Percentiles rank a stretch among this genome's conserved stretches.
Conservation (phyloP, 2,329 filamentous ascomycete genomes). For the Emmonsiellopsis sp. region DNA sequence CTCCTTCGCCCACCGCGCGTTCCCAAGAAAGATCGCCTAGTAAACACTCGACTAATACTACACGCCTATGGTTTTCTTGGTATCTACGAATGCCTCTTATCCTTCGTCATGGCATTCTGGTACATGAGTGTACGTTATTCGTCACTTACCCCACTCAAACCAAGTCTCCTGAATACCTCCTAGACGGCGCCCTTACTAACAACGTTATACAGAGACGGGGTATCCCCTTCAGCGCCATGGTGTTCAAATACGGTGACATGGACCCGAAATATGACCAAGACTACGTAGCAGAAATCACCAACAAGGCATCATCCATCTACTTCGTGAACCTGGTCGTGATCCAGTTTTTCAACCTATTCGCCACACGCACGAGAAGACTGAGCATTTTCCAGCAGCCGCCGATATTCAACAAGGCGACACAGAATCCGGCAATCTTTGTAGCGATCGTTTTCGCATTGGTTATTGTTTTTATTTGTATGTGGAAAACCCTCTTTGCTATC, state of each 20-base stretch:
- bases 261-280: constrained; percentile 44
- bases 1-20: constrained; percentile 59
- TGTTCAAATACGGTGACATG: constrained; percentile 56
- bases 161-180: constrained; percentile 28
- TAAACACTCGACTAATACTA: constrained; percentile 62
- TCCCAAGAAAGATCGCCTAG: constrained; percentile 59
- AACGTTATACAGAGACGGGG: constrained; percentile 37
- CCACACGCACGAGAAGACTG: constrained; percentile 55
- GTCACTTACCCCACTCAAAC: constrained; percentile 8
- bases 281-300: constrained; percentile 47
- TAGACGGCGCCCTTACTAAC: constrained; percentile 19
- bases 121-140: constrained; percentile 36
- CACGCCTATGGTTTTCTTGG: constrained; percentile 66
- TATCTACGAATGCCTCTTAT: constrained; percentile 49
- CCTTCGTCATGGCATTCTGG: constrained; percentile 59
- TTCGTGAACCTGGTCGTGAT: constrained; percentile 74
- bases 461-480: constrained; percentile 59
- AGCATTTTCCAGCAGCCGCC: constrained; percentile 66
- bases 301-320: constrained; percentile 63
- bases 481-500: background rate
- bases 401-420: constrained; percentile 52
- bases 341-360: constrained; percentile 62
- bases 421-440: constrained; percentile 61
- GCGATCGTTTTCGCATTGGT: constrained; percentile 59
- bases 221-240: constrained; percentile 54